Conservation (phyloP, 257 asterid genomes). For the Salvia rosmarinus region DNA sequence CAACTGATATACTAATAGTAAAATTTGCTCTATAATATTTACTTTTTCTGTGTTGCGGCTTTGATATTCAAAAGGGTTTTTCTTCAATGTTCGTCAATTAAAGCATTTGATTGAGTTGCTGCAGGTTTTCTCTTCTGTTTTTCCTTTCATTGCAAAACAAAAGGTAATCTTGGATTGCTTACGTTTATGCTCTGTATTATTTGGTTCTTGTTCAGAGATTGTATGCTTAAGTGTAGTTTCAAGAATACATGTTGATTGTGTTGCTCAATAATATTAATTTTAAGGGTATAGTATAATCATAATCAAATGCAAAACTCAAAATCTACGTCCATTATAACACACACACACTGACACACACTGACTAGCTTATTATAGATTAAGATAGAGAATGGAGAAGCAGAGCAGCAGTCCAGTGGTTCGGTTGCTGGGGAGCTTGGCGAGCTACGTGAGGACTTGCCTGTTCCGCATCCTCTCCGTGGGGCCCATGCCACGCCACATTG, state of each 20-base stretch:
- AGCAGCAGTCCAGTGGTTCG: slow-evolving; percentile 32
- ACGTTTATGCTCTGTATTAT: background rate
- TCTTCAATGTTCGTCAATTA: background rate
- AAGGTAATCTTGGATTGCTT: slow-evolving; percentile 10
- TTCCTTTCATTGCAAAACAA: background rate
- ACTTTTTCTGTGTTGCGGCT: background rate
- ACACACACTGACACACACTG: background rate
- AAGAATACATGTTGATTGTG: background rate
- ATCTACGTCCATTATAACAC: background rate
- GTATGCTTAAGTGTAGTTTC: background rate
- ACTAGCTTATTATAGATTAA: background rate
- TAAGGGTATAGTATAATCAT: background rate
- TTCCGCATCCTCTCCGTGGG: slow-evolving; percentile 60
- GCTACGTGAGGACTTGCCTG: slow-evolving; percentile 51
- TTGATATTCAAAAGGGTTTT: background rate
- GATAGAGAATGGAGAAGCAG: slow-evolving; percentile 11
- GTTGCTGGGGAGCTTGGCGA: slow-evolving; percentile 45
- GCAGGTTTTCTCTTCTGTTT: slow-evolving; percentile 10
- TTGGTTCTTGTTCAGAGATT: background rate
- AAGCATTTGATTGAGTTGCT: background rate
- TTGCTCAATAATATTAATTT: background rate
- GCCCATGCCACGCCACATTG: slow-evolving; percentile 67
- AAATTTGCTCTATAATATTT: background rate
- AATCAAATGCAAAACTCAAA: background rate
- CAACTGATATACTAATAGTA: slow-evolving; percentile 2